Percentiles rank a stretch among this genome's conserved stretches.
phyloP scores from a whole-genome alignment of 208 protist species.

The Crithidia sp. region DNA sequence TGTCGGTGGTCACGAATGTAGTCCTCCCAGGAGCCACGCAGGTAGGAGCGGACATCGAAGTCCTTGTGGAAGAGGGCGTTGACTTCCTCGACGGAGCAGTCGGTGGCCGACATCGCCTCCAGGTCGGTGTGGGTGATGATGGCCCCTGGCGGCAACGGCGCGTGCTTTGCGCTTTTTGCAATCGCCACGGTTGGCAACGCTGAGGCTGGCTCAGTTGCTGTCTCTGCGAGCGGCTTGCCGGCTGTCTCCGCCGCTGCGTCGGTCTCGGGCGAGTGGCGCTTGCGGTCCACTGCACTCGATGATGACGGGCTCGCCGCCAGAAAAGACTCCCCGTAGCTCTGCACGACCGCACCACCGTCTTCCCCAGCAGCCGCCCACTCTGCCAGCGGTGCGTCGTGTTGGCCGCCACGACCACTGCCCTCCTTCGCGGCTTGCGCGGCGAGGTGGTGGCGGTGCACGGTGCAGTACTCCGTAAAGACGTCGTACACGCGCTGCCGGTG shows the following conservation, averaged over 20 bases:
- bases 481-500: constrained; percentile 81
- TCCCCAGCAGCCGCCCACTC: neutral
- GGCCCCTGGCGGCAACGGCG: neutral
- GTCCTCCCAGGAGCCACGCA: constrained; percentile 48
- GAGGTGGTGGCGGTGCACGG: constrained; percentile 33
- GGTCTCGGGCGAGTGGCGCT: no score
- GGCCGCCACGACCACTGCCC: neutral
- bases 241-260: no score
- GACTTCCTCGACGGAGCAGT: constrained; percentile 83
- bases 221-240: neutral
- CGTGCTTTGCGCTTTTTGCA: no score
- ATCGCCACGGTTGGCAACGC: no score
- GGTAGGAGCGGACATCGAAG: constrained; percentile 80
- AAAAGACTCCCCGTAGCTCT: constrained; percentile 30
- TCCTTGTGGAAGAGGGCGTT: constrained; percentile 73
- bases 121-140: constrained; percentile 70
- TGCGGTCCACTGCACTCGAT: no score
- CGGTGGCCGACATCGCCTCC: constrained; percentile 54
- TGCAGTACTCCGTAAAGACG: constrained; percentile 82
- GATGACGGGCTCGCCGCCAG: constrained; percentile 3
- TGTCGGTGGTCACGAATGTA: constrained; percentile 13
- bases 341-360: neutral
- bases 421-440: neutral
- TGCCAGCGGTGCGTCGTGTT: neutral
- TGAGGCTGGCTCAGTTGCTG: neutral